These are phyloP conservation scores for Paramecium biaurelia DNA, from an alignment of 73 alveolate genomes.

Conservation along the genomic window DNA sequence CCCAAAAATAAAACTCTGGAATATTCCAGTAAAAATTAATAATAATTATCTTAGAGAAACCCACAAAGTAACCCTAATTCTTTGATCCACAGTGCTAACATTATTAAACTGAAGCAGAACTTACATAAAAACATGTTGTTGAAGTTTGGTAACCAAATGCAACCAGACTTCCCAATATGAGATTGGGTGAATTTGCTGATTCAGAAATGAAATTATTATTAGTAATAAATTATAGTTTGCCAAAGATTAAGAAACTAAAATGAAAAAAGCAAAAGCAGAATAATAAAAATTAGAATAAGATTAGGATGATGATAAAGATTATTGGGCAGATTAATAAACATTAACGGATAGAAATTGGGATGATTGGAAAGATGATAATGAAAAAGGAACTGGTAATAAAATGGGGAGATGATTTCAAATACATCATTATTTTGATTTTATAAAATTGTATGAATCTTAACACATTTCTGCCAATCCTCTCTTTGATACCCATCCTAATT, in stretches of 20 bases:
- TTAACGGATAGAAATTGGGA: constrained; percentile 79
- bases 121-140: constrained; percentile 9
- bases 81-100: constrained; percentile 66
- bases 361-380: constrained; percentile 84
- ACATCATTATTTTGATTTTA: constrained; percentile 21
- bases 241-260: constrained; percentile 72
- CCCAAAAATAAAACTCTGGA: constrained; percentile 56
- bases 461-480: constrained; percentile 88
- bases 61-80: constrained; percentile 58
- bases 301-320: constrained; percentile 75
- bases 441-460: constrained; percentile 88
- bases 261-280: constrained; percentile 61
- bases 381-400: constrained; percentile 81
- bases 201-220: constrained; percentile 61
- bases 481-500: constrained; percentile 91
- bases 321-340: constrained; percentile 70
- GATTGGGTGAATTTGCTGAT: constrained; percentile 78
- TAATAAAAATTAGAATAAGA: constrained; percentile 70
- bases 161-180: constrained; percentile 71
- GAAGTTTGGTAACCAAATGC: constrained; percentile 69
- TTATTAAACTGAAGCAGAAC: constrained; percentile 45
- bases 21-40: constrained; percentile 25
- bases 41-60: constrained; percentile 61
- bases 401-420: constrained; percentile 65
- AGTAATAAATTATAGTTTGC: constrained; percentile 29